Evolutionary conservation across 768 basidiomycete species (phyloP).

Genomic region (Calocera cornea): DNA sequence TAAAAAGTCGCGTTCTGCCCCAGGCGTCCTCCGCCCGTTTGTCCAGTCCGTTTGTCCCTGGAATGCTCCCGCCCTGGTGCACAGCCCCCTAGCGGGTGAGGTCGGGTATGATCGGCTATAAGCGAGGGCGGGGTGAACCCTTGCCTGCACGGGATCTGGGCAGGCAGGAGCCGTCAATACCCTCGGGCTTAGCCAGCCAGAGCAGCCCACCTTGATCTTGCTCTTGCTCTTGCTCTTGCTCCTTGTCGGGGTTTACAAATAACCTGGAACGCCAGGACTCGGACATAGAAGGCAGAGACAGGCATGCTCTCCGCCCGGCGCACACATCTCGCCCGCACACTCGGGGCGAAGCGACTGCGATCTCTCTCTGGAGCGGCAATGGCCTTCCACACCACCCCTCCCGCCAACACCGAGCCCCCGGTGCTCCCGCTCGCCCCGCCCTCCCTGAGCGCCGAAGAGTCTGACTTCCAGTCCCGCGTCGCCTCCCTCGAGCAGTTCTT

Average conservation of each 20-base stretch:
- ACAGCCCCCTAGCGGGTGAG: background rate
- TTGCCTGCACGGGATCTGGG: background rate
- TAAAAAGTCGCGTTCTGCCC: background rate
- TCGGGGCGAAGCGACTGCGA: no score
- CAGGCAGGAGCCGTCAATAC: no score
- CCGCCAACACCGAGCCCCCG: background rate
- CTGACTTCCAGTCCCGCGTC: constrained; percentile 48
- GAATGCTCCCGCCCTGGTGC: background rate
- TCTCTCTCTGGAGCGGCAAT: background rate
- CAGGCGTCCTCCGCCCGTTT: no score
- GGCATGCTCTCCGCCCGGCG: no score
- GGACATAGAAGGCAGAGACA: no score
- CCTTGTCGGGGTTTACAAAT: no score
- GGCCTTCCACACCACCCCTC: background rate
- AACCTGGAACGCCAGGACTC: no score
- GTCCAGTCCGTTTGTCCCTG: no score
- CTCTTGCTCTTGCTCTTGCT: no score
- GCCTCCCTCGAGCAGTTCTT: constrained; percentile 60
- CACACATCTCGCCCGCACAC: no score
- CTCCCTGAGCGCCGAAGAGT: constrained; percentile 41
- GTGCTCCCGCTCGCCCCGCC: constrained; percentile 45
- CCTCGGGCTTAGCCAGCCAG: no score
- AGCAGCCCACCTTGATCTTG: no score
- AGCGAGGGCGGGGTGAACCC: background rate
- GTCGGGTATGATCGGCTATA: background rate